Base-by-base conservation (phyloP, 2,329 filamentous ascomycete species). In the Pyrenochaeta sp. region DNA sequence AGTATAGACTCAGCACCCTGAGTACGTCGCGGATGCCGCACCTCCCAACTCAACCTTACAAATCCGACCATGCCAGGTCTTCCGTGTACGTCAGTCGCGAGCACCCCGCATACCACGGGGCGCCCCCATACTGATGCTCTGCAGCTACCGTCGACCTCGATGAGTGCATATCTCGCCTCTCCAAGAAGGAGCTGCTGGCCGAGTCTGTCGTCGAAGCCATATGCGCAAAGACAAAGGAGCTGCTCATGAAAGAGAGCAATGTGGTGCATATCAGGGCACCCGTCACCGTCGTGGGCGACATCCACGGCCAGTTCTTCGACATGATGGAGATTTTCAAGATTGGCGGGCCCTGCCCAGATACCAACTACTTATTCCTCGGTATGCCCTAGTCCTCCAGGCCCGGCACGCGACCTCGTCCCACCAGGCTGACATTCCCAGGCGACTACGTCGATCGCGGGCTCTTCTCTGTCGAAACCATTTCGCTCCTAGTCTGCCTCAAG, bases 171-270 rank as follows among this genome's bases (percentile, higher is more conserved):
- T 86, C 90, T 71, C 88, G 93, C 59, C 84, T 99, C 40, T 97
- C 97, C 77, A 93, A 94, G 70, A 96, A 96, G 72, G 94, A 97
- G 73, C 84, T 99, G 48, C 84, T 99, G 46, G 92, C 94, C 64
- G 94, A 99, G 75, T 96, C 93, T 28, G 92, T 99, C 58, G 93
- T 99, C 74, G 94, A 99, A 77, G 94, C 94, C 65, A 93, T 99
- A 84, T 99, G 94, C 78, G 92, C 94, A 73, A 99, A 99, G 74
- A 94, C 95, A 15, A 99, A 99, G 71, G 94, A 99, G 78, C 81
- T 99, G 61, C 82, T 99, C 60, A 99, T 99, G 94, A 93, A 95
- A 70, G 94, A 99, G 84, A 97, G 93, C 82, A 99, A 99, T 75
- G 94, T 99, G 52, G 94, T 99, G 48, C 94, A 99, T 72, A 95